Percentiles rank a stretch among this genome's conserved stretches.
Evolutionary conservation across 805 yeast genomes (phyloP).

Genomic region (Starmerella asiatica): DNA sequence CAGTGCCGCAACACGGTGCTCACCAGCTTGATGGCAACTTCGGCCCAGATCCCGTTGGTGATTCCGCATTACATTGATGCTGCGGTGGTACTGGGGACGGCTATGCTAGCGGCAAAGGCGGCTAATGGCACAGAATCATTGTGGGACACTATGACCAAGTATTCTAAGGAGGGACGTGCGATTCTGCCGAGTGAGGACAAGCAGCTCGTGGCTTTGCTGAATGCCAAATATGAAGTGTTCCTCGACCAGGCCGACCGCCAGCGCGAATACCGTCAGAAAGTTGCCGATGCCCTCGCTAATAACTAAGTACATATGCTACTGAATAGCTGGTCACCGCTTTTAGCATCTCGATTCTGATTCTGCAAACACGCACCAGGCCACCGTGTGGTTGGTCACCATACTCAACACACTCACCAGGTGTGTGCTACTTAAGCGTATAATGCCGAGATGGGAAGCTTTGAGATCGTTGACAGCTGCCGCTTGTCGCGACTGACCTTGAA

Average conservation of each 20-base stretch:
- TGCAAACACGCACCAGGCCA: not conserved
- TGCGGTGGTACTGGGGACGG: constrained; percentile 93
- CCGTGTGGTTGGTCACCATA: constrained; percentile 2
- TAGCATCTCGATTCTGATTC: not conserved
- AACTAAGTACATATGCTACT: too few species aligned
- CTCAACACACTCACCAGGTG: not conserved
- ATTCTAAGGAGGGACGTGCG: constrained; percentile 73
- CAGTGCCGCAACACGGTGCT: constrained; percentile 86
- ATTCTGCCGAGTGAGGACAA: constrained; percentile 68
- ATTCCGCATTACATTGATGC: constrained; percentile 94
- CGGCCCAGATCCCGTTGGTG: constrained; percentile 81
- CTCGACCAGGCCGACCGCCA: constrained; percentile 78
- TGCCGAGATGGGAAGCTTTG: constrained; percentile 29
- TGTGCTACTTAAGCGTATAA: not conserved
- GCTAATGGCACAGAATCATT: constrained; percentile 41
- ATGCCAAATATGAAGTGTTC: constrained; percentile 72
- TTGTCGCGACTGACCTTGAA: constrained; percentile 70
- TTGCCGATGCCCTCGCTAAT: constrained; percentile 25
- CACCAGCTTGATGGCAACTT: constrained; percentile 81
- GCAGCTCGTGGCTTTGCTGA: constrained; percentile 33
- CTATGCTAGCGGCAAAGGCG: constrained; percentile 88
- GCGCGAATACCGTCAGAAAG: constrained; percentile 56
- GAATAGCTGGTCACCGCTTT: too few species aligned
- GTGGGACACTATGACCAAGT: constrained; percentile 75
- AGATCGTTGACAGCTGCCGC: constrained; percentile 66